phyloP scores from a whole-genome alignment of 2,329 filamentous ascomycete species.

The Arthrinium phaeospermum region DNA sequence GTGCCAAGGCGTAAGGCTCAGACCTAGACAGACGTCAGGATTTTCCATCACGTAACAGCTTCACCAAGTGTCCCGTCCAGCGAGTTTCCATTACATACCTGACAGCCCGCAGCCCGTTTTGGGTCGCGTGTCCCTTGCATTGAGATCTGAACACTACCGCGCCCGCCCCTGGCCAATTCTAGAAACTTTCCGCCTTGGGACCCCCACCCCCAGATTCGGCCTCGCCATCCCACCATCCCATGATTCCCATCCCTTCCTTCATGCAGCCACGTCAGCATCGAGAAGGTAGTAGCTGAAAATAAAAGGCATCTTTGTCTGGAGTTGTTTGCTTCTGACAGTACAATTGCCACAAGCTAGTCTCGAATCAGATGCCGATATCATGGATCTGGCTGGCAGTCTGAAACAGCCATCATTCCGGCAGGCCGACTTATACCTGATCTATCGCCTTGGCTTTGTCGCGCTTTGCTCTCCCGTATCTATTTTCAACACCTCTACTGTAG shows the following conservation, averaged over 20 bases:
- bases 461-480: neutral
- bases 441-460: neutral
- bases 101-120: constrained; percentile 10
- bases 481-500: neutral
- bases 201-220: constrained; percentile 8
- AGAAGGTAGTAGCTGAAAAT: neutral
- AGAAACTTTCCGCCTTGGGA: constrained; percentile 9
- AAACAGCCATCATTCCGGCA: neutral
- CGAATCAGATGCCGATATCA: neutral
- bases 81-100: constrained; percentile 11
- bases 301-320: neutral
- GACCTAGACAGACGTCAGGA: constrained; percentile 13
- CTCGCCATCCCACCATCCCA: neutral
- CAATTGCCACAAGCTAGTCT: neutral
- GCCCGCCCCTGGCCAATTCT: neutral
- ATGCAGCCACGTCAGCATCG: constrained; percentile 16
- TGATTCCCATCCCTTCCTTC: neutral
- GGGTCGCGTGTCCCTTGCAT: constrained; percentile 18
- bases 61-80: constrained; percentile 1
- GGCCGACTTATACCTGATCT: neutral
- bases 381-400: neutral
- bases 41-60: constrained; percentile 20
- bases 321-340: neutral
- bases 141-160: neutral
- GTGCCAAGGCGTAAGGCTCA: constrained; percentile 18